Percentiles rank a stretch among this genome's conserved stretches.
These are phyloP conservation scores for Zygosaccharomyces pseudorouxii DNA, from an alignment of 805 yeast genomes.

Conservation along the genomic window DNA sequence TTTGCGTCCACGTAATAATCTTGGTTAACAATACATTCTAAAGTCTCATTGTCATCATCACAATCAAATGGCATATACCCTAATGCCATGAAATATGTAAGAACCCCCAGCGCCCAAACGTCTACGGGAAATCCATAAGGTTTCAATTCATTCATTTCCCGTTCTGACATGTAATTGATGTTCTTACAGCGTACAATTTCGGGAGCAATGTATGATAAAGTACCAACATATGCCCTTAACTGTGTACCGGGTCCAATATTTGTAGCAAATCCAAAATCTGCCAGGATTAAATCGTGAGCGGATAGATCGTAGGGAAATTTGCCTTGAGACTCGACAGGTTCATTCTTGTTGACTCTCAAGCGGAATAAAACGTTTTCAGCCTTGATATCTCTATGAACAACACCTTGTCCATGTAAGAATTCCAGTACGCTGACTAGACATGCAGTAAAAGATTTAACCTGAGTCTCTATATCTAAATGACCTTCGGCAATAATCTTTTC, in stretches of 20 bases:
- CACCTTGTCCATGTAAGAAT: conserved; percentile 53
- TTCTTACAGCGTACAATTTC: conserved; percentile 48
- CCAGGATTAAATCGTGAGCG: conserved; percentile 35
- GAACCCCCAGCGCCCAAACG: conserved; percentile 73
- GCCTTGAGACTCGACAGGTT: conserved; percentile 35
- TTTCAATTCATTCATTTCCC: conserved; percentile 14
- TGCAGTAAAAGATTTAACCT: conserved; percentile 46
- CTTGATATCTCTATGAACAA: conserved; percentile 68
- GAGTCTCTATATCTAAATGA: conserved; percentile 41
- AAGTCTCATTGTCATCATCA: conserved; percentile 63
- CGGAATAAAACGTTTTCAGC: conserved; percentile 65
- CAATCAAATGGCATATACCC: conserved; percentile 79
- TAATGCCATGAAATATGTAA: conserved; percentile 62
- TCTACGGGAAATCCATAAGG: conserved; percentile 60
- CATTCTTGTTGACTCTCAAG: conserved; percentile 23
- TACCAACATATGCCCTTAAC: conserved; percentile 54
- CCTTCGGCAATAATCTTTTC: conserved; percentile 49
- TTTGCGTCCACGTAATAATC: conserved; percentile 61
- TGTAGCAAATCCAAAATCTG: conserved; percentile 57
- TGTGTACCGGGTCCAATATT: conserved; percentile 36
- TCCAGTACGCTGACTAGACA: conserved; percentile 51
- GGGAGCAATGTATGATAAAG: conserved; percentile 73
- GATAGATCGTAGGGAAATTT: conserved; percentile 36
- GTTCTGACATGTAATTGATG: conserved; percentile 21
- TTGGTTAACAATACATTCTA: conserved; percentile 53